These are phyloP conservation scores for Trametes coccinea DNA, from an alignment of 768 basidiomycete species.

Conservation along the genomic window DNA sequence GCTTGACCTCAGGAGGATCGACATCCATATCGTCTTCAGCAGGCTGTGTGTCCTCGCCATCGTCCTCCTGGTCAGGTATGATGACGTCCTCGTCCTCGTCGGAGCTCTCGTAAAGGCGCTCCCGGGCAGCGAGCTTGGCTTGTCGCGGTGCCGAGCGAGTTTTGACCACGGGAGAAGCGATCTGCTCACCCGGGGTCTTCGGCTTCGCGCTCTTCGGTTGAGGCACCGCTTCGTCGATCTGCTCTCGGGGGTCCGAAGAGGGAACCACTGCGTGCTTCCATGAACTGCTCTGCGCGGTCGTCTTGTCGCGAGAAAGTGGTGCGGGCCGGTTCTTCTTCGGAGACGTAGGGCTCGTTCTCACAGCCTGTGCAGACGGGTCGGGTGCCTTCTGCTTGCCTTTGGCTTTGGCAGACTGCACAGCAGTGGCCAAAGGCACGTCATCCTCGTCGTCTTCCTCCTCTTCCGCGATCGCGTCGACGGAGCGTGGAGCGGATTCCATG, in stretches of 20 bases:
- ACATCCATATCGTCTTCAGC: slow-evolving; percentile 25
- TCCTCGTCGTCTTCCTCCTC: slow-evolving; percentile 30
- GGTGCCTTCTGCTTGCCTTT: slow-evolving; percentile 21
- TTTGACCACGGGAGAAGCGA: neutral
- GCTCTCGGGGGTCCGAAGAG: slow-evolving; percentile 62
- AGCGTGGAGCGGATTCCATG: neutral
- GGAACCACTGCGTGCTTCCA: slow-evolving; percentile 41
- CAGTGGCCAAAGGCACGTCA: slow-evolving; percentile 46
- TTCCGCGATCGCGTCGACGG: neutral
- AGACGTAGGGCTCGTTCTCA: neutral
- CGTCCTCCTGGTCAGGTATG: slow-evolving; percentile 35
- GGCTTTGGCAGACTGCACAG: slow-evolving; percentile 28
- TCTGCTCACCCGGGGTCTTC: slow-evolving; percentile 6
- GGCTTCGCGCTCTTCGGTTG: slow-evolving; percentile 8
- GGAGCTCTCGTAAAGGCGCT: slow-evolving; percentile 14
- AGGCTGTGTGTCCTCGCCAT: slow-evolving; percentile 36
- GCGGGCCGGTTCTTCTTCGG: slow-evolving; percentile 14
- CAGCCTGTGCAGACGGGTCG: neutral
- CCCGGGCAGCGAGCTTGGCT: slow-evolving; percentile 10
- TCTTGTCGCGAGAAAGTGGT: neutral
- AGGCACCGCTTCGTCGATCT: slow-evolving; percentile 29
- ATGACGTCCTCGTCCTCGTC: slow-evolving; percentile 39
- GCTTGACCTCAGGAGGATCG: slow-evolving; percentile 33
- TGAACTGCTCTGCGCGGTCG: slow-evolving; percentile 7
- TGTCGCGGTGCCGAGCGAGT: slow-evolving; percentile 8